phyloP scores from a whole-genome alignment of 352 stramenopile genomes.

The Poterioochromonas sp. region DNA sequence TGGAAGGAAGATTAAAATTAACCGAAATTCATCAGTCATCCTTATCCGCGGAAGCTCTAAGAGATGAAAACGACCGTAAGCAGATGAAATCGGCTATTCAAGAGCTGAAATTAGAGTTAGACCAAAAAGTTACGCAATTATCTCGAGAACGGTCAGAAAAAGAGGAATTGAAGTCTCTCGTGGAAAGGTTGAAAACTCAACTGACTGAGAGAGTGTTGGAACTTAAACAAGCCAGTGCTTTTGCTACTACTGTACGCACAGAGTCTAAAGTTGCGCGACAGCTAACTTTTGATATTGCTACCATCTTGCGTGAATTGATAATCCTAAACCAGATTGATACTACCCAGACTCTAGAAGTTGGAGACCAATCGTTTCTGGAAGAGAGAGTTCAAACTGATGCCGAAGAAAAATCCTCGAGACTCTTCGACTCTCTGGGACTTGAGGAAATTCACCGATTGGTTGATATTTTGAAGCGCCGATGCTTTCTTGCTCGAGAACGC shows the following conservation, averaged over 20 bases:
- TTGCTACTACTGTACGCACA: background rate
- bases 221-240: background rate
- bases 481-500: no score
- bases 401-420: no score
- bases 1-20: background rate
- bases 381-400: no score
- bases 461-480: no score
- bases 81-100: background rate
- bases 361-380: no score
- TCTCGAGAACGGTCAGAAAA: background rate
- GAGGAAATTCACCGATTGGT: no score
- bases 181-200: background rate
- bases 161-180: background rate
- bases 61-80: background rate
- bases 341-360: no score
- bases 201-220: background rate
- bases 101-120: background rate
- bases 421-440: no score
- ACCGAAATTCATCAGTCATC: background rate
- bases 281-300: background rate
- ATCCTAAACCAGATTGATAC: background rate
- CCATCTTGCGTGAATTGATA: background rate
- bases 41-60: background rate
- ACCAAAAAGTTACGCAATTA: background rate
- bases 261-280: background rate